Evolutionary conservation across 2,329 filamentous ascomycete genomes (phyloP).

Genomic region (Aquanectria penicillioides): DNA sequence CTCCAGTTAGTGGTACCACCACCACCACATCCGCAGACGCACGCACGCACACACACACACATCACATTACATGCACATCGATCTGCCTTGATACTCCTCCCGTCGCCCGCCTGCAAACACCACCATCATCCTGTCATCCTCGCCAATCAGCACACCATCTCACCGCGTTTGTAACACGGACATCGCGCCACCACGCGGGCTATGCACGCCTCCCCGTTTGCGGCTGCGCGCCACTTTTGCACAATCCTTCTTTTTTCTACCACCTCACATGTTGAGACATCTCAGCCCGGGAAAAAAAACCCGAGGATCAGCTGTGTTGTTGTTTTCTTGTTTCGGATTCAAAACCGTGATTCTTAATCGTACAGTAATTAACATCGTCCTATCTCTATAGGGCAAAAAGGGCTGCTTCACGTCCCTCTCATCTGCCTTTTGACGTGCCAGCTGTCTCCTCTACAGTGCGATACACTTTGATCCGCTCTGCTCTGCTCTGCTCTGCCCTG

Average conservation of each 20-base stretch:
- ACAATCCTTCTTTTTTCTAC: neutral
- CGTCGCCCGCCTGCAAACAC: too few relatives aligned
- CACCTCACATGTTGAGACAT: neutral
- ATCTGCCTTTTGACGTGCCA: neutral
- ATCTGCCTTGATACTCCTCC: too few relatives aligned
- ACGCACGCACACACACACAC: too few relatives aligned
- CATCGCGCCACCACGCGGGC: conserved; percentile 1
- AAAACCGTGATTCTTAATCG: conserved; percentile 38
- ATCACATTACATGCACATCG: too few relatives aligned
- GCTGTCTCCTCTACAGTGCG: conserved; percentile 11
- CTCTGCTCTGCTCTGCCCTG: conserved; percentile 4
- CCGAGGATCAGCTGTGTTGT: too few relatives aligned
- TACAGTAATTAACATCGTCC: conserved; percentile 42
- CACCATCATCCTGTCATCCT: neutral
- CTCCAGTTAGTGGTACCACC: too few relatives aligned
- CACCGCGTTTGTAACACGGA: neutral
- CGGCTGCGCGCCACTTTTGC: conserved; percentile 5
- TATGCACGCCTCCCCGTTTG: neutral
- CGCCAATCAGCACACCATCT: neutral
- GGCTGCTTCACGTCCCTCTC: conserved; percentile 6
- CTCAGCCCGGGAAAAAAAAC: neutral
- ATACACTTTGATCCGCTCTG: too few relatives aligned
- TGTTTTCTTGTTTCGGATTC: conserved; percentile 5
- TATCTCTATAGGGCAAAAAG: conserved; percentile 25
- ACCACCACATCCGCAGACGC: too few relatives aligned